Evolutionary conservation across 768 basidiomycete genomes (phyloP).

Genomic region (Pleurotus sapidus): DNA sequence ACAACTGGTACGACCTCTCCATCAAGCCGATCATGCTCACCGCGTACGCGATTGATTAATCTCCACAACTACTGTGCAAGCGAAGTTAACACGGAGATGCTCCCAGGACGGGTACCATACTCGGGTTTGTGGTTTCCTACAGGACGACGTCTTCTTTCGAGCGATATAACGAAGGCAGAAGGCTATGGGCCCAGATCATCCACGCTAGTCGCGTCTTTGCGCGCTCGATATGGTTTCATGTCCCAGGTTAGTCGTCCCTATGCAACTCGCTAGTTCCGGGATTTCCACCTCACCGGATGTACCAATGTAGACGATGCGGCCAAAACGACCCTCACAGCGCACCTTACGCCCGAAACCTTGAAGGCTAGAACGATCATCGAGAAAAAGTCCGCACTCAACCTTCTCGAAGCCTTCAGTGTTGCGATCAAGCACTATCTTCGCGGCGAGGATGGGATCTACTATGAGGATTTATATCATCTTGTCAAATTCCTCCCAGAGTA

Average conservation of each 20-base stretch:
- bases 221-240: constrained; percentile 58
- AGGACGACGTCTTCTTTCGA: constrained; percentile 72
- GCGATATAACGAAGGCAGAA: constrained; percentile 72
- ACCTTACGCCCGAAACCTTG: constrained; percentile 26
- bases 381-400: constrained; percentile 67
- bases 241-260: constrained; percentile 34
- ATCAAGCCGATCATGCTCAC: constrained; percentile 61
- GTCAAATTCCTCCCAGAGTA: constrained; percentile 72
- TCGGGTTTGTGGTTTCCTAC: constrained; percentile 75
- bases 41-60: constrained; percentile 41
- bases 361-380: constrained; percentile 53
- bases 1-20: constrained; percentile 38
- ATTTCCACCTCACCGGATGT: too few species aligned
- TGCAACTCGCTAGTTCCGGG: too few species aligned
- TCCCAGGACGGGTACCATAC: constrained; percentile 52
- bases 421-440: constrained; percentile 70
- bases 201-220: constrained; percentile 54
- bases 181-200: constrained; percentile 69
- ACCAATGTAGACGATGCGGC: not conserved
- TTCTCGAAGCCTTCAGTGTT: constrained; percentile 65
- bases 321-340: not conserved
- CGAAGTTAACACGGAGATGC: not conserved
- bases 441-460: constrained; percentile 50
- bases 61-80: not conserved
- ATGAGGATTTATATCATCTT: constrained; percentile 59